Base-by-base conservation (phyloP, 768 basidiomycete genomes). In the Macrolepiota albuminosa region DNA sequence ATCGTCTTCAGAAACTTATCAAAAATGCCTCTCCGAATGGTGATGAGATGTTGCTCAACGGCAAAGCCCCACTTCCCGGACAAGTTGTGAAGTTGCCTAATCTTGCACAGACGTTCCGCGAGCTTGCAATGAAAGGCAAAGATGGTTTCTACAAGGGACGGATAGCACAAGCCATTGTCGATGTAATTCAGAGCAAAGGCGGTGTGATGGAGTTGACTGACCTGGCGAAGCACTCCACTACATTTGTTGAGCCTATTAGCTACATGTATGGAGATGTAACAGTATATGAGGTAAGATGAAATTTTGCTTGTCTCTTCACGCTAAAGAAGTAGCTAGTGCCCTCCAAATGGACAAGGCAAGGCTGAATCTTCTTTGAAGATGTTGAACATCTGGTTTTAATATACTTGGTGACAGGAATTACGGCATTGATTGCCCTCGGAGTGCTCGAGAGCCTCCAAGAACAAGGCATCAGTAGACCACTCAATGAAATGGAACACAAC, bases 181-280 rank as follows among this genome's bases (percentile, higher is more conserved):
- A 94, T 52, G 79, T 98, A 34, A 83, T 97, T 52, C 77, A 92
- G 72, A 86, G 84, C 71, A 82, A 88, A 65, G 96, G 96, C 18
- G 97, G 97, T 21, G 82, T 95, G 8, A 95, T 99, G 95, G 89
- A 88, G 53, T 80, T 98, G 13, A 86, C 89, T n/a, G 97, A 99
- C 71, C 84, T 99, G 43, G 90, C 89, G n/a, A 78, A 80, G 49
- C 95, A 97, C 68, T 74, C 81, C 53, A 86, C 91, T 0, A 77
- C 85, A 4, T 83, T 92, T 42, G 91, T 98, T 18, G 84, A 94
- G 61, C 96, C 97, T 2, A 95, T 98, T 75, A 87, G 84, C 59
- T 96, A 96, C 70, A 93, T 89, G 2, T 98, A 92, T 66, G 88
- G 81, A 21, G 78, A 94, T 59, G 89, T 98, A 7, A 93, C 94